These are phyloP conservation scores for Fusarium metavorans DNA, from an alignment of 2,329 filamentous ascomycete genomes.

Conservation along the genomic window DNA sequence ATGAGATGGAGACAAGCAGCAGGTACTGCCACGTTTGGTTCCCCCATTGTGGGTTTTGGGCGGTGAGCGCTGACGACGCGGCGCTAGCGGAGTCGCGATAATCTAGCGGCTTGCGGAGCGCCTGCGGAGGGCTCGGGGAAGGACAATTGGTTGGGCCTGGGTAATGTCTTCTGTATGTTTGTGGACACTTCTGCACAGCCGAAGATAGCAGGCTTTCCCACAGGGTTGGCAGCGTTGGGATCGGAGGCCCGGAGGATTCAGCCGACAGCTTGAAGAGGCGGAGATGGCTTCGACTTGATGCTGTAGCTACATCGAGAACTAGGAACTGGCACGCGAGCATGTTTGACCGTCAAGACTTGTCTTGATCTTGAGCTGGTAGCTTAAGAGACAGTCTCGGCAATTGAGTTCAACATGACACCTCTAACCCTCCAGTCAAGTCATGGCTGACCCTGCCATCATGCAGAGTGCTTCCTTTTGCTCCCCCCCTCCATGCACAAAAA, in stretches of 20 bases:
- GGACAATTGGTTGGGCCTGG: slow-evolving; percentile 22
- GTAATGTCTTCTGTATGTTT: slow-evolving; percentile 25
- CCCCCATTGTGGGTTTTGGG: slow-evolving; percentile 27
- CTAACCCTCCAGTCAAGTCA: slow-evolving; percentile 14
- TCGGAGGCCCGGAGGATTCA: neutral
- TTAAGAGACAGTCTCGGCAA: neutral
- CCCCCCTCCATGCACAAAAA: slow-evolving; percentile 3
- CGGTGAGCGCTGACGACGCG: slow-evolving; percentile 39
- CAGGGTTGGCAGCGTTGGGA: slow-evolving; percentile 18
- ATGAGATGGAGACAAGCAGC: neutral
- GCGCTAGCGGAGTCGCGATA: slow-evolving; percentile 41
- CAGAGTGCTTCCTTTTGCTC: neutral
- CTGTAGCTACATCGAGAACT: neutral
- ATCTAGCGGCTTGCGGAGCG: slow-evolving; percentile 39
- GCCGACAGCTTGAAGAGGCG: neutral
- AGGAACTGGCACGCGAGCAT: slow-evolving; percentile 1
- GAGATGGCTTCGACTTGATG: slow-evolving; percentile 6
- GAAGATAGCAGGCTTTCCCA: slow-evolving; percentile 23
- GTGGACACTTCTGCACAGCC: slow-evolving; percentile 32
- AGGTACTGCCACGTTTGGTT: slow-evolving; percentile 22
- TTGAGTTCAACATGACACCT: slow-evolving; percentile 15
- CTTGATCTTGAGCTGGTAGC: neutral
- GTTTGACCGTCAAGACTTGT: neutral
- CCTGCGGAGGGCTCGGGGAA: slow-evolving; percentile 23
- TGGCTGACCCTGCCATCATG: slow-evolving; percentile 12